A percentile compares a stretch with the other conserved stretches of the same genome.
Evolutionary conservation across 1,139 yeast genomes (phyloP).

Genomic region (Lodderomyces theae): DNA sequence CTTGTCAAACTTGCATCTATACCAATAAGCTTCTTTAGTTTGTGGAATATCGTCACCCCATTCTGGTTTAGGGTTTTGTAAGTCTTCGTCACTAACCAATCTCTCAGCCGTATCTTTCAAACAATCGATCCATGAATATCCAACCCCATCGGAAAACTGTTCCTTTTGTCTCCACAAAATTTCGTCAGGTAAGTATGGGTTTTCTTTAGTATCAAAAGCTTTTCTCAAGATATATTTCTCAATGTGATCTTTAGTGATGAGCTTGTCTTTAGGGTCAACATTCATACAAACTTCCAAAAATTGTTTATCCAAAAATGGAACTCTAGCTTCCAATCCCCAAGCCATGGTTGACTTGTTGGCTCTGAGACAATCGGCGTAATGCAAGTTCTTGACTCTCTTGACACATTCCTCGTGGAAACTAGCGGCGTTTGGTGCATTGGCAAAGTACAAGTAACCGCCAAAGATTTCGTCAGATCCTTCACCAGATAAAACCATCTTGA

Average conservation of each 20-base stretch:
- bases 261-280: conserved; percentile 89
- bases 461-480: conserved; percentile 99
- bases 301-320: conserved; percentile 93
- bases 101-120: conserved; percentile 93
- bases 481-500: conserved; percentile 97
- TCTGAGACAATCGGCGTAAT: conserved; percentile 94
- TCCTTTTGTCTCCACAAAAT: conserved; percentile 99
- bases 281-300: conserved; percentile 92
- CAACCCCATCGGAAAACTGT: conserved; percentile 99
- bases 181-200: conserved; percentile 91
- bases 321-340: conserved; percentile 99
- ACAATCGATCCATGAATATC: conserved; percentile 98
- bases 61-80: conserved; percentile 84
- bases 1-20: conserved; percentile 93
- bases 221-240: conserved; percentile 95
- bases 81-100: conserved; percentile 81
- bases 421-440: conserved; percentile 86
- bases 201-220: conserved; percentile 88
- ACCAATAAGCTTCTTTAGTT: conserved; percentile 99
- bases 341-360: conserved; percentile 99
- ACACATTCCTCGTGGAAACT: conserved; percentile 97
- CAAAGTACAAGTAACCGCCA: conserved; percentile 97
- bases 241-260: conserved; percentile 68
- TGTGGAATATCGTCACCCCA: conserved; percentile 96
- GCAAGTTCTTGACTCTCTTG: conserved; percentile 93